phyloP scores from a whole-genome alignment of 352 stramenopile species.

The Phytophthora cactorum region DNA sequence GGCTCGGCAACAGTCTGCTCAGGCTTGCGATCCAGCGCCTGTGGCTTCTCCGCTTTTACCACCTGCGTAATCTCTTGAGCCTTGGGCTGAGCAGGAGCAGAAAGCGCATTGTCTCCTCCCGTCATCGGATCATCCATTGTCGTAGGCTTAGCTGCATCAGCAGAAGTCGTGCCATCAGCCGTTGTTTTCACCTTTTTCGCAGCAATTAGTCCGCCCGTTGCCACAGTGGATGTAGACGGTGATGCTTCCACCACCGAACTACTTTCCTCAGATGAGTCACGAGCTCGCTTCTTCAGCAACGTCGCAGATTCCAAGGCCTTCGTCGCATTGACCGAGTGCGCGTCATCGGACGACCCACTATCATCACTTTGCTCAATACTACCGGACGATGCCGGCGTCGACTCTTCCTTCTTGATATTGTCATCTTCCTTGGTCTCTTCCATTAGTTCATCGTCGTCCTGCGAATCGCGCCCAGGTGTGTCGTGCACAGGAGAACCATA shows the following conservation, averaged over 20 bases:
- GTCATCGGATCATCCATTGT: conserved; percentile 38
- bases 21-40: conserved; percentile 13
- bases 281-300: conserved; percentile 64
- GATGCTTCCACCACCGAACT: conserved; percentile 22
- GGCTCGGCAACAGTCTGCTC: conserved; percentile 4
- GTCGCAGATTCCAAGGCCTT: conserved; percentile 41
- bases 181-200: conserved; percentile 44
- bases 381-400: conserved; percentile 42
- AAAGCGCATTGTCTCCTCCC: conserved; percentile 6
- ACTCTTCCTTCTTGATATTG: conserved; percentile 42
- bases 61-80: conserved; percentile 5
- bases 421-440: conserved; percentile 45
- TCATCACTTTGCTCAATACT: conserved; percentile 58
- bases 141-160: conserved; percentile 25
- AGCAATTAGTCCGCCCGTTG: conserved; percentile 15
- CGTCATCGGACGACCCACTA: conserved; percentile 55
- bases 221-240: conserved; percentile 6
- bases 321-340: conserved; percentile 28
- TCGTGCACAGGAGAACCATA: conserved; percentile 69
- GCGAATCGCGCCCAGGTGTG: conserved; percentile 43
- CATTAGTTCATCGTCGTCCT: conserved; percentile 49
- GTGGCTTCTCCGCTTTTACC: conserved; percentile 15
- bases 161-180: conserved; percentile 20
- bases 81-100: conserved; percentile 9
- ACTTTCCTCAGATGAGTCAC: conserved; percentile 33